A percentile compares a stretch with the other conserved stretches of the same genome.
phyloP scores from a whole-genome alignment of 257 asterid species.

The Cynanchum wilfordii region DNA sequence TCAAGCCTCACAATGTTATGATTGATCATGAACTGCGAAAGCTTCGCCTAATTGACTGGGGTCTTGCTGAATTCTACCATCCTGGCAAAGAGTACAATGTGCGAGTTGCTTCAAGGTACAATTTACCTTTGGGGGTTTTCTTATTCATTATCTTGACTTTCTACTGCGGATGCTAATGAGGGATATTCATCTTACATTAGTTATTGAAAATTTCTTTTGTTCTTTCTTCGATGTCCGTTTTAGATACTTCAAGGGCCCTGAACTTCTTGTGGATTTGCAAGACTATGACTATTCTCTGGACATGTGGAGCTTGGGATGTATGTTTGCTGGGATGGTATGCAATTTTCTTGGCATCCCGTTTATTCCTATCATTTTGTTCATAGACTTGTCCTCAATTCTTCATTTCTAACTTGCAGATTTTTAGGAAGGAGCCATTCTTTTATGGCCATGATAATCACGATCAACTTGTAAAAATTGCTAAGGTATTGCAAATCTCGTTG shows the following conservation, averaged over 20 bases:
- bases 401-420: slow-evolving; percentile 19
- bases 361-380: background rate
- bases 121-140: background rate
- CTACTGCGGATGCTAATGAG: background rate
- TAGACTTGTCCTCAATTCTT: background rate
- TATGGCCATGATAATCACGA: slow-evolving; percentile 32
- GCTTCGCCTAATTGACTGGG: slow-evolving; percentile 30
- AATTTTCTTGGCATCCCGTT: background rate
- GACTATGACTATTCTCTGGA: slow-evolving; percentile 71
- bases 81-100: slow-evolving; percentile 32
- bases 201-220: background rate
- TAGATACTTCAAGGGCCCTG: slow-evolving; percentile 44
- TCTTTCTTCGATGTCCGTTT: background rate
- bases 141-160: background rate
- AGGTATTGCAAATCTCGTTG: slow-evolving; percentile 14
- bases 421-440: slow-evolving; percentile 33
- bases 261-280: slow-evolving; percentile 68
- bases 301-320: slow-evolving; percentile 72
- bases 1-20: slow-evolving; percentile 33
- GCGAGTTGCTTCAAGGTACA: slow-evolving; percentile 27
- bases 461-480: slow-evolving; percentile 34
- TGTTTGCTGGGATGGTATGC: slow-evolving; percentile 44
- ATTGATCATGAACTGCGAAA: slow-evolving; percentile 30
- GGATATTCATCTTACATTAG: background rate
- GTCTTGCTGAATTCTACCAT: slow-evolving; percentile 30